Base-by-base conservation (phyloP, 176 grass and related monocot species). In the Eleusine coracana region DNA sequence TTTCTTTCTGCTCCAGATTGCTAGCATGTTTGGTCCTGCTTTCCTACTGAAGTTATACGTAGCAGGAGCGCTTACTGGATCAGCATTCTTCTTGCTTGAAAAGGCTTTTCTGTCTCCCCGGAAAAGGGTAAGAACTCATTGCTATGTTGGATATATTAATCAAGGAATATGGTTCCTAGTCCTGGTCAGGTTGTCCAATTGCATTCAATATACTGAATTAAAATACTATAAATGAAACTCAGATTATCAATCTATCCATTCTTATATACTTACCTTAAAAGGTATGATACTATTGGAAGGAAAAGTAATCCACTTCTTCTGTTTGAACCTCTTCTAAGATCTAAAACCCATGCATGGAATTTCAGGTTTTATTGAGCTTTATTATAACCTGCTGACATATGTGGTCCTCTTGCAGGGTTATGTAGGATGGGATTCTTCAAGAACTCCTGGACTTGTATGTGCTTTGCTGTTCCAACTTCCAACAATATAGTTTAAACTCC, bases 61-160 rank as follows among this genome's bases (percentile, higher is more conserved):
- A 68, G 92, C 77, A 79, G 96, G 96, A 74, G 92, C 96, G 18
- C 85, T 98, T 88, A 44, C 75, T 77, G 96, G 96, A 84, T 95
- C 92, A 0, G 18, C 90, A 73, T 93, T 91, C 74, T 98, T 88
- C 90, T 88, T 98, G 75, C 38, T 88, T 48, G 70, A 91, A 73
- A 90, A 94, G 84, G 96, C 92, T 58, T 91, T 93, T 74, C 58
- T 89, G 81, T 85, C 80, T 84, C 81, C 87, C 62, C 71, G 66
- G 77, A 82, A 83, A 52, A 70, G 80, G 85, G 96, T 95, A 91
- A 84, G 25, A 63, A 69, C 23, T 58, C 23, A 36, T 18, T 81
- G 56, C 7, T 5, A 77, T 31, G 16, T 79, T 18, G 18, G 27
- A 21, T 41, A 72, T 86, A 23, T 76, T 51, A 41, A 74, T 77